Percentiles rank a stretch among this genome's conserved stretches.
Evolutionary conservation across 176 grass and related monocot species (phyloP).

Genomic region (Hordeum marinum): DNA sequence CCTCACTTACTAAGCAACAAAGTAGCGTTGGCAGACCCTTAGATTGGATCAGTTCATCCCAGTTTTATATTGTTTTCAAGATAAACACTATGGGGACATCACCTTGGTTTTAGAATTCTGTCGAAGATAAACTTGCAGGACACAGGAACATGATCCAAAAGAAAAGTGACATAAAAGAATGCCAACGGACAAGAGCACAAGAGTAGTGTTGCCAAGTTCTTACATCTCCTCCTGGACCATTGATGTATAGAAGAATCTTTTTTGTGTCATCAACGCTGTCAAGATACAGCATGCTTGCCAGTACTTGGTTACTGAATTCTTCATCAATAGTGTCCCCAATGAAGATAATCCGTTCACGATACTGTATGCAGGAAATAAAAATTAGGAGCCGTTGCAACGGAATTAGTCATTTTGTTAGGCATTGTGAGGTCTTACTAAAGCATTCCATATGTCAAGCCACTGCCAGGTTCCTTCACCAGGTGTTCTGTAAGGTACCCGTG

Average conservation of each 20-base stretch:
- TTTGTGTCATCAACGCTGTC: conserved; percentile 73
- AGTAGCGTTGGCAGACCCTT: neutral
- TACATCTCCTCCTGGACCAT: conserved; percentile 94
- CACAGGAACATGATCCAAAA: neutral
- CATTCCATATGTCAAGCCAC: conserved; percentile 86
- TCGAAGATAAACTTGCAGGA: neutral
- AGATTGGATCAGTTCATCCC: neutral
- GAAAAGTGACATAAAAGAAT: neutral
- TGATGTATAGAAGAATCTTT: conserved; percentile 85
- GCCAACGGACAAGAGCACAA: neutral
- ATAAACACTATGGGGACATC: neutral
- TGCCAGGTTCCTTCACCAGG: conserved; percentile 69
- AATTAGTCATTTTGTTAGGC: neutral
- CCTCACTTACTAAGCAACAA: neutral
- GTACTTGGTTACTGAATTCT: conserved; percentile 86
- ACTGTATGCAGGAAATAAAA: conserved; percentile 45
- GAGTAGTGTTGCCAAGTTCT: conserved; percentile 21
- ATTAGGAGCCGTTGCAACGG: neutral
- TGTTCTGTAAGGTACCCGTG: conserved; percentile 73
- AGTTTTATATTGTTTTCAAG: neutral
- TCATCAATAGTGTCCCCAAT: conserved; percentile 81
- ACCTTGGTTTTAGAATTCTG: neutral
- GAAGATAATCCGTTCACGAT: conserved; percentile 79
- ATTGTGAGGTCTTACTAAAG: conserved; percentile 58
- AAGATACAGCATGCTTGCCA: conserved; percentile 86